Evolutionary conservation across 805 yeast species (phyloP), one percentile per base, ranked within the genome.

Genomic region (Pichia membranifaciens): DNA sequence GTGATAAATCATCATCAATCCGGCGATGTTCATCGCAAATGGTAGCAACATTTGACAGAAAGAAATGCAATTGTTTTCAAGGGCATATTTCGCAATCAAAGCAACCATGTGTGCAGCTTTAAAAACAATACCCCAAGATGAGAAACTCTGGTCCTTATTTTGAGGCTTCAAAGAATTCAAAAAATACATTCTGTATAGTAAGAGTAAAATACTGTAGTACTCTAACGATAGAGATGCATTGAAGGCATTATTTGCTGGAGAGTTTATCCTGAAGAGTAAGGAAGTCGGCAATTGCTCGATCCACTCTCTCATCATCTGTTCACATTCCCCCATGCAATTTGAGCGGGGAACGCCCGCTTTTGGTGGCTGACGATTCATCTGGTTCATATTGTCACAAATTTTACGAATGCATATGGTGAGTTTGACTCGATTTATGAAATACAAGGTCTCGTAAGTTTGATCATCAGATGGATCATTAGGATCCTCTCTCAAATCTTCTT

Each of bases 41-140:
- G 55, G 49, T 4, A 56, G 42, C 18, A 56, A 47, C 25, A 51
- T 38, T 13, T 47, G 53, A 37, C 49, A 52, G 25, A 49, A 48
- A 15, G 79, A 78, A 44, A 76, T 69, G 61, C 75, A 70, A 18
- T 81, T 78, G 12, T 87, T 83, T 38, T 73, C 75, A 35, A 72
- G 55, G 48, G 85, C 54, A 48, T 76, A 79, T 42, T 80, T 79
- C 25, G 79, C 72, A 46, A 86, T 80, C 38, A 76, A 70, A 5
- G 85, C 75, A 52, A 85, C 79, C 79, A 83, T 80, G 56, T 86
- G 78, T 1, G 93, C 88, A 1, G 90, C 84, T 60, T 84, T 87
- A 68, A 84, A 84, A 3, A 88, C 84, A 49, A 85, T 82, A 15
- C 89, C 85, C 84, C 87, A 81, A 10, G 86, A 79, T 3, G 87